phyloP scores from a whole-genome alignment of 2,329 filamentous ascomycete species.

The Claviceps fusiformis region DNA sequence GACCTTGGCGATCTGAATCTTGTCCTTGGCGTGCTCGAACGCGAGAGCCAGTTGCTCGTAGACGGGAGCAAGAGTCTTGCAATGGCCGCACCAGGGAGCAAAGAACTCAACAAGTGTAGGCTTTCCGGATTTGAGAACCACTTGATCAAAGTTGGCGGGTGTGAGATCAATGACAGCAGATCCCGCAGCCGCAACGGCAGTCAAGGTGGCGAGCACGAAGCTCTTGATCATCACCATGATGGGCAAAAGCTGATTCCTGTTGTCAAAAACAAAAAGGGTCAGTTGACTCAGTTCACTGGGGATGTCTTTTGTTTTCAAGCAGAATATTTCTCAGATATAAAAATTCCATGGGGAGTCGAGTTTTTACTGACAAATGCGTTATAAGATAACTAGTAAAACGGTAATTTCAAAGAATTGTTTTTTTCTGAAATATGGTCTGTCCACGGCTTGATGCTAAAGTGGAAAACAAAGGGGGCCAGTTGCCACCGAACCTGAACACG shows the following conservation, averaged over 20 bases:
- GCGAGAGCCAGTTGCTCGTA: slow-evolving; percentile 77
- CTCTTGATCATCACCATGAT: slow-evolving; percentile 46
- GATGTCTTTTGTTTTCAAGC: too few relatives aligned
- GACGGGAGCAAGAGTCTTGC: slow-evolving; percentile 89
- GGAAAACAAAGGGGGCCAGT: neutral
- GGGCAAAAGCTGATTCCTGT: slow-evolving; percentile 7
- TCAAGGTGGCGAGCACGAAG: slow-evolving; percentile 43
- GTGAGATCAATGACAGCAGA: slow-evolving; percentile 84
- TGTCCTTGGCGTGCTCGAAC: slow-evolving; percentile 57
- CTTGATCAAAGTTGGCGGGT: slow-evolving; percentile 79
- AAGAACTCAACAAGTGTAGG: slow-evolving; percentile 97
- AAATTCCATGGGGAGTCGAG: neutral
- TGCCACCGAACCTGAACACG: neutral
- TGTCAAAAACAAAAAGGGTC: neutral
- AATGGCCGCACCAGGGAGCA: slow-evolving; percentile 97
- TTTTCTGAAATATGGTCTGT: neutral
- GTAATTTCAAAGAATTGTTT: neutral
- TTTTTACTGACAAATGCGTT: neutral
- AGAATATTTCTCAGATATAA: neutral
- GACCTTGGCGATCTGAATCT: slow-evolving; percentile 86
- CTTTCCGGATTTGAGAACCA: slow-evolving; percentile 84
- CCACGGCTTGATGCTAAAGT: neutral
- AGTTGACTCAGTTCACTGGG: neutral
- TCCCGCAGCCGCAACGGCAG: slow-evolving; percentile 47
- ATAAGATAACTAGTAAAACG: neutral